Conservation (phyloP, 1,284 basidiomycete species). For the Tremellales sp. region DNA sequence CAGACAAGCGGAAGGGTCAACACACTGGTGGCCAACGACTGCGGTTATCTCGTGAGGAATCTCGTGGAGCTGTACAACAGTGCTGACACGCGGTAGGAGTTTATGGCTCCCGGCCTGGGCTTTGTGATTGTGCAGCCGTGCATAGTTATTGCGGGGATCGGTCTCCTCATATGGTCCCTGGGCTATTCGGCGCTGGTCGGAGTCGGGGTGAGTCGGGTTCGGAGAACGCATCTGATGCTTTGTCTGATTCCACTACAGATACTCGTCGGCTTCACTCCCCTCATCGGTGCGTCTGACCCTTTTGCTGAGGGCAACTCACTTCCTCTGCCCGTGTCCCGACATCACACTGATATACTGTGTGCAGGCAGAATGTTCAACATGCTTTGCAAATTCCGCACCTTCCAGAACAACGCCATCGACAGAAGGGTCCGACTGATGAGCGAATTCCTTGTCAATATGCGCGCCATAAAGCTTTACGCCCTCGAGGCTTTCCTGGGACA, state of each 20-base stretch:
- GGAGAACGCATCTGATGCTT: no score
- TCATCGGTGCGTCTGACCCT: conserved; percentile 7
- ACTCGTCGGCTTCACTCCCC: conserved; percentile 7
- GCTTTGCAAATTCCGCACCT: conserved; percentile 63
- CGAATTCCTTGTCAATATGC: conserved; percentile 40
- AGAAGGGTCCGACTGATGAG: conserved; percentile 47
- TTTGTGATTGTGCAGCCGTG: conserved; percentile 53
- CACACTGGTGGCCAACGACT: conserved; percentile 66
- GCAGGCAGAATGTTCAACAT: conserved; percentile 56
- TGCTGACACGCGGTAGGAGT: not conserved
- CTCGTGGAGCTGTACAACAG: not conserved
- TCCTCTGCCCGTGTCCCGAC: no score
- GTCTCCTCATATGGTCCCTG: conserved; percentile 58
- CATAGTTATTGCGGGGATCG: conserved; percentile 60
- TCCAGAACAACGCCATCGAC: conserved; percentile 70
- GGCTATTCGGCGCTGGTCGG: conserved; percentile 30
- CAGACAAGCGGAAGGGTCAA: conserved; percentile 51
- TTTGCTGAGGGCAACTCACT: not conserved
- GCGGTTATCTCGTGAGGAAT: conserved; percentile 55
- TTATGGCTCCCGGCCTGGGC: conserved; percentile 1
- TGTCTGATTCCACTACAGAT: conserved; percentile 3
- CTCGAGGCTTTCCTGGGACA: conserved; percentile 58
- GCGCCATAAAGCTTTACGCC: conserved; percentile 43
- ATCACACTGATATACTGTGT: not conserved
- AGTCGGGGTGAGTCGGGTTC: conserved; percentile 58